A percentile compares a stretch with the other conserved stretches of the same genome.
These are phyloP conservation scores for Aspergillus piperis DNA, from an alignment of 2,329 filamentous ascomycete genomes.

Conservation along the genomic window DNA sequence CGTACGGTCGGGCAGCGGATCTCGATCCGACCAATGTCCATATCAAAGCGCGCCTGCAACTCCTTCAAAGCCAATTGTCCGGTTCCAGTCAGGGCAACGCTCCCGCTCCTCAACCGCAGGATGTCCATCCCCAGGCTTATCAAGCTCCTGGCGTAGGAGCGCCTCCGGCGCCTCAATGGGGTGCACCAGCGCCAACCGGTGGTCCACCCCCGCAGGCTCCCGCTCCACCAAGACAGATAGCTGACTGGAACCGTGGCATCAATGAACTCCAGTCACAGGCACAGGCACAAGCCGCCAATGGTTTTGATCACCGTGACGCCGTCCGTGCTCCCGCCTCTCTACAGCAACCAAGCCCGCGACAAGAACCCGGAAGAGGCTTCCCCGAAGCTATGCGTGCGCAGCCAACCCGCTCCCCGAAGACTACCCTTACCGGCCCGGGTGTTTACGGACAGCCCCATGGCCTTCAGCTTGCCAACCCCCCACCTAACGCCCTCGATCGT, in stretches of 20 bases:
- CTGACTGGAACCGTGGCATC: slow-evolving; percentile 66
- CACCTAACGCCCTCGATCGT: slow-evolving; percentile 45
- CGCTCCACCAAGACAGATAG: slow-evolving; percentile 63
- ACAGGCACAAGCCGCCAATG: slow-evolving; percentile 59
- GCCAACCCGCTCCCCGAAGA: slow-evolving; percentile 63
- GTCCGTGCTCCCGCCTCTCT: slow-evolving; percentile 68
- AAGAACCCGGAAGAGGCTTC: slow-evolving; percentile 70
- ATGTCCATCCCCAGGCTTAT: slow-evolving; percentile 94
- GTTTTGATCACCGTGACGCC: slow-evolving; percentile 76
- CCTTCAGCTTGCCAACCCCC: slow-evolving; percentile 53
- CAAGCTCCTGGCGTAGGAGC: slow-evolving; percentile 79
- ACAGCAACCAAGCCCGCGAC: slow-evolving; percentile 74
- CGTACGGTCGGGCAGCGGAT: slow-evolving; percentile 91
- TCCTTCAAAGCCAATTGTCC: slow-evolving; percentile 77
- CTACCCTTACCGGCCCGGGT: slow-evolving; percentile 54
- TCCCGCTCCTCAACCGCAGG: slow-evolving; percentile 75
- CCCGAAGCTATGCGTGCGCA: slow-evolving; percentile 63
- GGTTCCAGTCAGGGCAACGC: slow-evolving; percentile 69
- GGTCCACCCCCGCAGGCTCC: slow-evolving; percentile 57
- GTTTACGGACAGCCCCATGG: slow-evolving; percentile 53
- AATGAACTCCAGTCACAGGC: slow-evolving; percentile 71
- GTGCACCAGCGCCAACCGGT: slow-evolving; percentile 63
- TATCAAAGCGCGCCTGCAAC: slow-evolving; percentile 90
- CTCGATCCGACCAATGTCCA: slow-evolving; percentile 90
- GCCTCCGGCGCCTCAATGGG: slow-evolving; percentile 87